Percentiles rank a stretch among this genome's conserved stretches.
These are phyloP conservation scores for Fusarium papillatum DNA, from an alignment of 2,329 filamentous ascomycete genomes.

Conservation along the genomic window DNA sequence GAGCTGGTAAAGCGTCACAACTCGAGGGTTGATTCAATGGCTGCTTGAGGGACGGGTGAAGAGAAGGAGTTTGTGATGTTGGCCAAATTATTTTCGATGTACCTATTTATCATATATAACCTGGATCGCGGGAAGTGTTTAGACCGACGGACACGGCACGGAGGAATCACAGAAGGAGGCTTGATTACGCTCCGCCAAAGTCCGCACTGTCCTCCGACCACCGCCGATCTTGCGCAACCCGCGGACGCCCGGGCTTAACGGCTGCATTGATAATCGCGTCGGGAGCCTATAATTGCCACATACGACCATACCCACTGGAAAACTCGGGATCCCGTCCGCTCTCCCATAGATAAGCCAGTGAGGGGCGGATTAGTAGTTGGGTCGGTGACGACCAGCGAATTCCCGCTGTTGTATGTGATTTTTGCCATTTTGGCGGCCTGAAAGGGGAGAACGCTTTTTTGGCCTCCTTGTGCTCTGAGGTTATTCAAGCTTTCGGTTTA, in stretches of 20 bases:
- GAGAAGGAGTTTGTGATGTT: neutral
- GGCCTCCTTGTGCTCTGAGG: neutral
- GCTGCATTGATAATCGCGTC: neutral
- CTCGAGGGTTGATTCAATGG: neutral
- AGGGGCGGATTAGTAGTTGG: no score
- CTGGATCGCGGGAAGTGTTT: neutral
- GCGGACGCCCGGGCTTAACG: neutral
- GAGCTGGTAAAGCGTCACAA: conserved; percentile 23
- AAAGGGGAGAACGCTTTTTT: neutral
- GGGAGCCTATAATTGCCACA: fast-evolving
- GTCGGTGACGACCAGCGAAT: no score
- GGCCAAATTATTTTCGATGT: neutral
- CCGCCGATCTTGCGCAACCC: neutral
- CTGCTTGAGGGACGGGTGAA: neutral
- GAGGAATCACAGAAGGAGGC: neutral
- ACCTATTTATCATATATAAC: neutral
- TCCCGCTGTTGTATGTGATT: neutral
- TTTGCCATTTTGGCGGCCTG: neutral
- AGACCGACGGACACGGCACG: neutral
- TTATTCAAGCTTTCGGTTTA: neutral
- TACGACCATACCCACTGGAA: neutral
- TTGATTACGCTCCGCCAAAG: neutral
- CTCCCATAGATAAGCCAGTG: no score
- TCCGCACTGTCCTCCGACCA: neutral
- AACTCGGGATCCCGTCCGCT: neutral